Base-by-base conservation (phyloP, 805 yeast genomes). In the Phaffomyces antillensis region DNA sequence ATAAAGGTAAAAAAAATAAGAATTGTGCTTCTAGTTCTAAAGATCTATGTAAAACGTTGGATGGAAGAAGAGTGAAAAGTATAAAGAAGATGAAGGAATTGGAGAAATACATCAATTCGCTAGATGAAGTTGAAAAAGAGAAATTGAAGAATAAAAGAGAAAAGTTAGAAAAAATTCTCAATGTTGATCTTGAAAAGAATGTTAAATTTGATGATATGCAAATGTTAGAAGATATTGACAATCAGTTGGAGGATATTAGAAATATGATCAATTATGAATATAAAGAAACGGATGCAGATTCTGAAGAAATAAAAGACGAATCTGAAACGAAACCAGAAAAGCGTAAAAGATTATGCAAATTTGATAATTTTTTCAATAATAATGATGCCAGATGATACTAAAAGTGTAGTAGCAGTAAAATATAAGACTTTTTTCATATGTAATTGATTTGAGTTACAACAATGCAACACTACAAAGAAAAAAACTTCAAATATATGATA, bases 161-260 rank as follows among this genome's bases (percentile, higher is more conserved):
- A 16, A 67, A 67, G 44, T 53, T 73, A 18, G 54, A 55, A 48
- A 59, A 59, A 23, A 58, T 72, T 2, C 41, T 72, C 36, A 58
- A 59, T 23, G 46, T 52, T 38, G 64, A 60, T 36, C 43, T 63
- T 4, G 47, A 51, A 28, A 54, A 57, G 42, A 56, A 55, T 20
- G 52, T 59, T 28, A 63, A 62, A 49, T 69, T 60, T 51, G 68
- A 63, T 13, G 73, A 72, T 42, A 57, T 59, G 7, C 52, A 59
- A 44, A 63, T 54, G 40, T 45, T 71, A n/a, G 71, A 70, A 10
- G 67, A 66, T 18, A 44, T 63, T n/a, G 75, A 73, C 36, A 53
- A 49, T n/a, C 58, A 66, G 41, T 45, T 64, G 34, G 64, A 64
- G 10, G 68, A 65, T 23, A 60, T 72, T 4, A 51, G 62, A 35